phyloP scores from a whole-genome alignment of 2,329 filamentous ascomycete genomes.

The Cadophora malorum region DNA sequence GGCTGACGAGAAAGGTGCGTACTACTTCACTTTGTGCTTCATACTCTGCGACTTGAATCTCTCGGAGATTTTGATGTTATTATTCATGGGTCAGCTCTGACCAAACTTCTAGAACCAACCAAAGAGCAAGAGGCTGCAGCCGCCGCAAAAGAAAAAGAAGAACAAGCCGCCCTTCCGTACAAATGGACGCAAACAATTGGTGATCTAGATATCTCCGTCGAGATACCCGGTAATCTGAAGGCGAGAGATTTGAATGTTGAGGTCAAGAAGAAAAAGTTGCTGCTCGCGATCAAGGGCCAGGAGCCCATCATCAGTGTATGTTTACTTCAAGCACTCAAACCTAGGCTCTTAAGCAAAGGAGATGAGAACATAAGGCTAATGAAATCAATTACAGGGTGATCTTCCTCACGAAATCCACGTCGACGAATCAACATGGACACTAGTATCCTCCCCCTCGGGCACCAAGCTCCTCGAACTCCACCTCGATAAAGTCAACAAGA shows the following conservation, averaged over 20 bases:
- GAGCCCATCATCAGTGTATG: constrained; percentile 80
- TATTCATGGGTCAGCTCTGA: not conserved
- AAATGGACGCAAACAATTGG: constrained; percentile 95
- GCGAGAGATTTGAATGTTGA: constrained; percentile 83
- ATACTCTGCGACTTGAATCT: not conserved
- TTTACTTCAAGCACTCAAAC: constrained; percentile 18
- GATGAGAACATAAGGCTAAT: not conserved
- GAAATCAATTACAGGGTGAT: constrained; percentile 67
- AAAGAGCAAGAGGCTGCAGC: constrained; percentile 63
- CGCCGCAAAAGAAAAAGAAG: constrained; percentile 76
- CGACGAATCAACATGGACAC: constrained; percentile 95
- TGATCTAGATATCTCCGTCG: constrained; percentile 81
- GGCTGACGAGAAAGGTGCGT: constrained; percentile 38
- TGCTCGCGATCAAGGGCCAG: constrained; percentile 87
- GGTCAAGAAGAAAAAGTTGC: constrained; percentile 78
- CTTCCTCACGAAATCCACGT: constrained; percentile 79
- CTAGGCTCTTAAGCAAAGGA: not conserved
- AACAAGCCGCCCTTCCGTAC: constrained; percentile 93
- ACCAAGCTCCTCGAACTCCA: constrained; percentile 82
- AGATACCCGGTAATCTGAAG: constrained; percentile 83
- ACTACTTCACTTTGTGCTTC: not conserved
- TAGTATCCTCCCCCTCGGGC: constrained; percentile 66
- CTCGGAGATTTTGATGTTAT: not conserved
- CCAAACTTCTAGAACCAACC: constrained; percentile 39
- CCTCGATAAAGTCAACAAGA: constrained; percentile 94